Evolutionary conservation across 2,329 filamentous ascomycete species (phyloP).

Genomic region (Diaporthe eres): DNA sequence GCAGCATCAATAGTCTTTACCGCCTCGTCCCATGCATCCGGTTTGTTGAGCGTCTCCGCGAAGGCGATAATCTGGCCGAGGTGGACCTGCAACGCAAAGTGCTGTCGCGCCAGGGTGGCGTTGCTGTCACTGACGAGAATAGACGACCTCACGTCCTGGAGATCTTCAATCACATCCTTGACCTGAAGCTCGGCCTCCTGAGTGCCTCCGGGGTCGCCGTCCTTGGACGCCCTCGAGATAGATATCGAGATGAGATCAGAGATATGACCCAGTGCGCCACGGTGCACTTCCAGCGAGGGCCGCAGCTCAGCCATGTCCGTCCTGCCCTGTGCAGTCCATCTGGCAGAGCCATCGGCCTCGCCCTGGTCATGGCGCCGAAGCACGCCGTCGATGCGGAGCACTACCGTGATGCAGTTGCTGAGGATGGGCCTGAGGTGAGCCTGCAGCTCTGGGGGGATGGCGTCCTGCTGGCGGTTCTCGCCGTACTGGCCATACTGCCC

Average conservation of each 20-base stretch:
- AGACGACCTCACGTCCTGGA: slow-evolving; percentile 36
- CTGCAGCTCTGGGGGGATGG: slow-evolving; percentile 42
- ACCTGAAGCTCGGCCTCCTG: slow-evolving; percentile 33
- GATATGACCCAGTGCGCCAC: slow-evolving; percentile 40
- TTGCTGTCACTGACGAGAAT: slow-evolving; percentile 41
- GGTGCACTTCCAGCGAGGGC: slow-evolving; percentile 44
- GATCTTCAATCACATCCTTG: slow-evolving; percentile 33
- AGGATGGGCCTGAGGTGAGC: slow-evolving; percentile 43
- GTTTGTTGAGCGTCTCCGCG: slow-evolving; percentile 25
- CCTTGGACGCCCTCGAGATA: slow-evolving; percentile 34
- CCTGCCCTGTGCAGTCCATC: slow-evolving; percentile 42
- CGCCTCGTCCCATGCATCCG: slow-evolving; percentile 38
- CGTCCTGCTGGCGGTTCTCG: neutral
- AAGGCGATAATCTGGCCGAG: slow-evolving; percentile 40
- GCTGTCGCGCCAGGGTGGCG: slow-evolving; percentile 39
- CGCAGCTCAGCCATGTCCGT: slow-evolving; percentile 42
- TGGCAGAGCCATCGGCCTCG: slow-evolving; percentile 32
- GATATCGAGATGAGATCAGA: slow-evolving; percentile 42
- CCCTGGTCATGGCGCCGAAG: slow-evolving; percentile 38
- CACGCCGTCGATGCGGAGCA: slow-evolving; percentile 40
- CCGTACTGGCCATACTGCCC: slow-evolving; percentile 30
- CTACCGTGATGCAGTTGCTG: slow-evolving; percentile 43
- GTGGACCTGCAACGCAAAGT: slow-evolving; percentile 41
- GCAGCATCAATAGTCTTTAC: slow-evolving; percentile 34
- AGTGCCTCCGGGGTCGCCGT: slow-evolving; percentile 27